Evolutionary conservation across 768 basidiomycete genomes (phyloP).

Genomic region (Suillus variegatus): DNA sequence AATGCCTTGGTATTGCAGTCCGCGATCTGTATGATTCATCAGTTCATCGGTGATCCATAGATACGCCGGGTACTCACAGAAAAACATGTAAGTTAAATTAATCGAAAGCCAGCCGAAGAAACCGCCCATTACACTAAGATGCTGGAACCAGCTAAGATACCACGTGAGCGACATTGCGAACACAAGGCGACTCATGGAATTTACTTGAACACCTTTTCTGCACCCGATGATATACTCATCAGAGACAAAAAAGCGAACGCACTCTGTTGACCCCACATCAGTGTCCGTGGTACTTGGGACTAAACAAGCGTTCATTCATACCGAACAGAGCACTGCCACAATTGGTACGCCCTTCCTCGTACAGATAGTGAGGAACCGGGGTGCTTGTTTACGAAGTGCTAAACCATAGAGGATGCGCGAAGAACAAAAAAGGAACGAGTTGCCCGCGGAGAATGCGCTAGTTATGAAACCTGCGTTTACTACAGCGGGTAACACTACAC

Average conservation of each 20-base stretch:
- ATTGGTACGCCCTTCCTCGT: slow-evolving; percentile 51
- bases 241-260: slow-evolving; percentile 53
- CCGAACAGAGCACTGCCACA: slow-evolving; percentile 29
- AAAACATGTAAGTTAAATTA: slow-evolving; percentile 68
- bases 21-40: slow-evolving; percentile 48
- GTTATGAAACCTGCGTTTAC: slow-evolving; percentile 75
- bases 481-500: slow-evolving; percentile 54
- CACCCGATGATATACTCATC: slow-evolving; percentile 59
- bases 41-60: not conserved
- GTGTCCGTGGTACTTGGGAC: not conserved
- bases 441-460: slow-evolving; percentile 71
- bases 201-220: slow-evolving; percentile 35
- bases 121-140: slow-evolving; percentile 61
- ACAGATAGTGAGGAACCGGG: slow-evolving; percentile 46
- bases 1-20: slow-evolving; percentile 67
- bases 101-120: slow-evolving; percentile 67
- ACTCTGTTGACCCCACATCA: slow-evolving; percentile 23
- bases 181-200: not conserved
- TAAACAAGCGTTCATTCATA: slow-evolving; percentile 16
- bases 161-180: not conserved
- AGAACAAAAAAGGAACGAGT: slow-evolving; percentile 59
- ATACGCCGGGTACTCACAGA: slow-evolving; percentile 45
- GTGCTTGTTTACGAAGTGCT: slow-evolving; percentile 51
- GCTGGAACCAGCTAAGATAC: slow-evolving; percentile 58
- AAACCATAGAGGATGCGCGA: slow-evolving; percentile 43